Evolutionary conservation across 495 filamentous ascomycete species (phyloP).

Genomic region (Penicillium pancosmium): DNA sequence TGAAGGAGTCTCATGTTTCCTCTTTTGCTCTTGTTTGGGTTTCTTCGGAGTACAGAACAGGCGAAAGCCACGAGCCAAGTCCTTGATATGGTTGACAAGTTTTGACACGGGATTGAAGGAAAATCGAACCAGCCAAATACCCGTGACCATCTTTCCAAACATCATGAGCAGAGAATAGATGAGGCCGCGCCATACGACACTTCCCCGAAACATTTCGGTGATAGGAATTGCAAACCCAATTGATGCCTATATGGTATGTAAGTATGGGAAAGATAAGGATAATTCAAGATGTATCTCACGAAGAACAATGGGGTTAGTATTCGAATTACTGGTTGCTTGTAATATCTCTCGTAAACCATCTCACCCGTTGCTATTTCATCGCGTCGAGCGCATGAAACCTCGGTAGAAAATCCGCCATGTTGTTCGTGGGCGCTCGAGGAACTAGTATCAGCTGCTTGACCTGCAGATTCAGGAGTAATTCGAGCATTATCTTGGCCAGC

Average conservation of each 20-base stretch:
- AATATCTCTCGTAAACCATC: conserved; percentile 60
- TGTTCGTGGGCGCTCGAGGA: background rate
- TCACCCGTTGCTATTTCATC: conserved; percentile 30
- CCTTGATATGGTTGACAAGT: conserved; percentile 12
- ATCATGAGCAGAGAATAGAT: conserved; percentile 73
- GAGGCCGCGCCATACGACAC: conserved; percentile 70
- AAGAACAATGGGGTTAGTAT: conserved; percentile 79
- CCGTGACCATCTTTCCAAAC: conserved; percentile 64
- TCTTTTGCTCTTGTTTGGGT: conserved; percentile 5
- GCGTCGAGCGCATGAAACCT: background rate
- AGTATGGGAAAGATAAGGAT: background rate
- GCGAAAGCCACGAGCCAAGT: conserved; percentile 5
- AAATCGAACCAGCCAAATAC: conserved; percentile 64
- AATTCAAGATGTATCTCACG: conserved; percentile 38
- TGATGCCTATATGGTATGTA: conserved; percentile 52
- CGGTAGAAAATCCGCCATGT: background rate
- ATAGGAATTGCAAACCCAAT: conserved; percentile 83
- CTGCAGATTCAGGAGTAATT: background rate
- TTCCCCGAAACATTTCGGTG: conserved; percentile 63
- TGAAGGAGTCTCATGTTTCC: background rate
- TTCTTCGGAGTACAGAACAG: conserved; percentile 11
- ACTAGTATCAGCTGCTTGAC: no score
- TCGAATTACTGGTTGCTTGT: conserved; percentile 46
- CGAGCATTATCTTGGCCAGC: background rate
- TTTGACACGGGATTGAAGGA: conserved; percentile 19